A percentile compares a stretch with the other conserved stretches of the same genome.
Evolutionary conservation across 1,284 basidiomycete species (phyloP).

Genomic region (Tilletiaria anomala): DNA sequence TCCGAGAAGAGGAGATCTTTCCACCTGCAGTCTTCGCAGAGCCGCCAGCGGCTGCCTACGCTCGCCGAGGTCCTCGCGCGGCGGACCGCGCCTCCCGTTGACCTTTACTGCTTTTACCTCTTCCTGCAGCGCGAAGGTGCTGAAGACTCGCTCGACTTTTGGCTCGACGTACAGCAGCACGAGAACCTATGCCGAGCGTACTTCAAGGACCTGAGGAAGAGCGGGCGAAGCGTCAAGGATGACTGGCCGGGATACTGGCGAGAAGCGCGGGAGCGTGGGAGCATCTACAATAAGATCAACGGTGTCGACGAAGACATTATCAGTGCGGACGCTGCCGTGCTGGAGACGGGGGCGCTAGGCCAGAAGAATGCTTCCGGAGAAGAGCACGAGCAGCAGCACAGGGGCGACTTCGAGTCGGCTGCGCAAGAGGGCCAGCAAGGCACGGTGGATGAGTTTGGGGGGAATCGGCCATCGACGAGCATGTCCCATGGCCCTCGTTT

Average conservation of each 20-base stretch:
- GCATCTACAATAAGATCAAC: conserved; percentile 77
- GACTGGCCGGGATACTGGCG: conserved; percentile 93
- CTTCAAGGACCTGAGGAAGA: conserved; percentile 93
- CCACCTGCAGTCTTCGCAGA: conserved; percentile 16
- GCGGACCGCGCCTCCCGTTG: conserved; percentile 73
- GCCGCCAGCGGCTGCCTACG: conserved; percentile 37
- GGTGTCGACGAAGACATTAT: conserved; percentile 48
- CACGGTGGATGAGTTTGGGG: not conserved
- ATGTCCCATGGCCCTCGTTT: conserved; percentile 19
- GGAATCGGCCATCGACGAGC: not conserved
- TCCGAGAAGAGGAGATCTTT: conserved; percentile 13
- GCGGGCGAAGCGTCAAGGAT: conserved; percentile 73
- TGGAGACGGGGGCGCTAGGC: not conserved
- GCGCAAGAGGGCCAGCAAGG: not conserved
- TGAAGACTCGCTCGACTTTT: conserved; percentile 92
- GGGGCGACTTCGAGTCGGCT: not conserved
- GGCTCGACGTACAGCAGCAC: conserved; percentile 97
- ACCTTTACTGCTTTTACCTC: conserved; percentile 89
- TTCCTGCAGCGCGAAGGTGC: conserved; percentile 62
- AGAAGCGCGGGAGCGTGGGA: conserved; percentile 54
- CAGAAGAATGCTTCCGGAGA: not conserved
- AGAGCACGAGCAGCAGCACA: not conserved
- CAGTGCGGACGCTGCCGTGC: not conserved
- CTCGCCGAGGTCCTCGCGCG: conserved; percentile 39
- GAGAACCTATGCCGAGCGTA: conserved; percentile 95